Percentiles rank a stretch among this genome's conserved stretches.
phyloP scores from a whole-genome alignment of 768 basidiomycete genomes.

The Pleurotus sapidus region DNA sequence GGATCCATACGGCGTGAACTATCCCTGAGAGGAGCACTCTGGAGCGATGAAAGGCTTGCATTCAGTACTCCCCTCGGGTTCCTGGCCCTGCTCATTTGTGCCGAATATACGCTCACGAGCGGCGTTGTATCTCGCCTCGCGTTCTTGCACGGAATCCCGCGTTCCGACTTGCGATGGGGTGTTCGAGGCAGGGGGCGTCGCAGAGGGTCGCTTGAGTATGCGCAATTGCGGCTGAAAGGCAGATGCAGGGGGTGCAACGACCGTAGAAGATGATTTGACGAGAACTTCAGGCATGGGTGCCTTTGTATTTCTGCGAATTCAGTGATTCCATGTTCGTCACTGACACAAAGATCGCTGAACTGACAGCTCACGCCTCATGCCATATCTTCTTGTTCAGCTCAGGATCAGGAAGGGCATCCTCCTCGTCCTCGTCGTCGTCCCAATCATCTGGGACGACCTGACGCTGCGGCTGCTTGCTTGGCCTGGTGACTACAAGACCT shows the following conservation, averaged over 20 bases:
- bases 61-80: background rate
- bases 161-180: constrained; percentile 18
- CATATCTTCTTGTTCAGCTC: constrained; percentile 47
- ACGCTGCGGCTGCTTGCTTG: background rate
- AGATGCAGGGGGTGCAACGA: constrained; percentile 48
- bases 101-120: constrained; percentile 76
- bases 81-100: background rate
- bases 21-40: background rate
- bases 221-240: constrained; percentile 63
- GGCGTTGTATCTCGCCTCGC: constrained; percentile 71
- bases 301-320: constrained; percentile 47
- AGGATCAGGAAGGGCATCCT: constrained; percentile 18
- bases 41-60: background rate
- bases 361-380: constrained; percentile 62
- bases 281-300: constrained; percentile 68
- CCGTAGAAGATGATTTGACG: constrained; percentile 33
- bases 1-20: background rate
- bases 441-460: constrained; percentile 44
- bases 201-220: constrained; percentile 69
- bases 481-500: too few relatives aligned
- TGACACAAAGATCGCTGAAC: background rate
- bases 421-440: constrained; percentile 54
- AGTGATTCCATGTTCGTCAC: background rate
- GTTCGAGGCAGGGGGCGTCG: constrained; percentile 24
- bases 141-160: constrained; percentile 43